These are phyloP conservation scores for Westerdykella sp. DNA, from an alignment of 2,329 filamentous ascomycete genomes.

Conservation along the genomic window DNA sequence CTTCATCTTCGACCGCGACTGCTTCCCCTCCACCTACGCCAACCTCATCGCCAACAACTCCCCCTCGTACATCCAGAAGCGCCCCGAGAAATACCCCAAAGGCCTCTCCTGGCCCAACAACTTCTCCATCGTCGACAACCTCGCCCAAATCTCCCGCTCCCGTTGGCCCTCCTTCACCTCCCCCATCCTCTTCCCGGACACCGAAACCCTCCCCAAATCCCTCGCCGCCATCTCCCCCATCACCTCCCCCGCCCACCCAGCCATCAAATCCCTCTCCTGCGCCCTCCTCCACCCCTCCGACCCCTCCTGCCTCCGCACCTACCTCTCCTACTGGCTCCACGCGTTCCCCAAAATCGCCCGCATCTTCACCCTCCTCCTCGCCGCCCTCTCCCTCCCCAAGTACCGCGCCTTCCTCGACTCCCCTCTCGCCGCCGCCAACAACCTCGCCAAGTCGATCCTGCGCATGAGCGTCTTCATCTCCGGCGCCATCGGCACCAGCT, in stretches of 20 bases:
- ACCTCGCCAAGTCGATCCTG: conserved; percentile 62
- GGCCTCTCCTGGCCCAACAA: conserved; percentile 67
- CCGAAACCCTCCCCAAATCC: conserved; percentile 56
- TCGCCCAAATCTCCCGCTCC: conserved; percentile 73
- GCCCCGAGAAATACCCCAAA: conserved; percentile 62
- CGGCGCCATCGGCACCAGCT: conserved; percentile 75
- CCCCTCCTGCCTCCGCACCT: conserved; percentile 81
- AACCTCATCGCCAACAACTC: conserved; percentile 65
- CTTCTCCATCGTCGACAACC: conserved; percentile 70
- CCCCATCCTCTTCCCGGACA: conserved; percentile 75
- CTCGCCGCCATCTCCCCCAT: conserved; percentile 69
- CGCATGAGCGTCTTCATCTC: conserved; percentile 72
- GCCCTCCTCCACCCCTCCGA: conserved; percentile 82
- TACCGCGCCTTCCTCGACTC: conserved; percentile 62
- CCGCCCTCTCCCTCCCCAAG: conserved; percentile 62
- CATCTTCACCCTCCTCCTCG: conserved; percentile 70
- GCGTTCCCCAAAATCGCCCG: conserved; percentile 74
- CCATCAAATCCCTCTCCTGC: conserved; percentile 79
- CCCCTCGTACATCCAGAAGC: conserved; percentile 68
- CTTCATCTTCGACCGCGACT: conserved; percentile 48
- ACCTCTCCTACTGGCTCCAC: conserved; percentile 78
- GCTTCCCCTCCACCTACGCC: conserved; percentile 52
- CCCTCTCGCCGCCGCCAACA: conserved; percentile 62
- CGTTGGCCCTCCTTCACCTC: conserved; percentile 85
- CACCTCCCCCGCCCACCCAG: conserved; percentile 76